These are phyloP conservation scores for Globisporangium radiosum DNA, from an alignment of 352 stramenopile species.

Conservation along the genomic window DNA sequence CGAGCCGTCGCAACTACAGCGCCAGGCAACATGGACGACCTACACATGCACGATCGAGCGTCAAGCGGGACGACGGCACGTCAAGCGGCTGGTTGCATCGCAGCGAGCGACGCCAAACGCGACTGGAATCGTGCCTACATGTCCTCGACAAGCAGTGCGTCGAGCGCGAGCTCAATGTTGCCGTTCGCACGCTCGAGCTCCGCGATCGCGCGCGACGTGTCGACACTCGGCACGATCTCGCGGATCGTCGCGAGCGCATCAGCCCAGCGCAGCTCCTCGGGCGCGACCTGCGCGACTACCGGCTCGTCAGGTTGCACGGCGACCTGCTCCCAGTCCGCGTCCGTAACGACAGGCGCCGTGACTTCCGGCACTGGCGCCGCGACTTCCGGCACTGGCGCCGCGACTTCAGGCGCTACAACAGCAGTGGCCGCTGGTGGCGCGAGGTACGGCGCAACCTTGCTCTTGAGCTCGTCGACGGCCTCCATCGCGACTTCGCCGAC, in stretches of 20 bases:
- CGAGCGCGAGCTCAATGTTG: slow-evolving; percentile 71
- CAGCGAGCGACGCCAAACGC: too few species aligned
- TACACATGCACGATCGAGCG: too few species aligned
- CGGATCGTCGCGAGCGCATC: slow-evolving; percentile 54
- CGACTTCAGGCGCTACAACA: neutral
- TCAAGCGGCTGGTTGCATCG: too few species aligned
- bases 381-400: slow-evolving; percentile 7
- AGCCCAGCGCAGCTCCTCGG: slow-evolving; percentile 72
- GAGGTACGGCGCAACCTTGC: slow-evolving; percentile 19
- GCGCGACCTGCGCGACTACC: slow-evolving; percentile 1
- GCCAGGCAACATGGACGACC: neutral
- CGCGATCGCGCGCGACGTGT: slow-evolving; percentile 40
- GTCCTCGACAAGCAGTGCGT: slow-evolving; percentile 57
- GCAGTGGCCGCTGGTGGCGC: slow-evolving; percentile 8
- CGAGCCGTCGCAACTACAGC: neutral
- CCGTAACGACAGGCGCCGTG: slow-evolving; percentile 1
- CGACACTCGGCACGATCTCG: slow-evolving; percentile 61
- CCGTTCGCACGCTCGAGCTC: slow-evolving; percentile 71
- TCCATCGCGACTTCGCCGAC: slow-evolving; percentile 11
- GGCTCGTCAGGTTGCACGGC: neutral
- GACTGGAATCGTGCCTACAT: slow-evolving; percentile 22
- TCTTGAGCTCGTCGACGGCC: slow-evolving; percentile 22
- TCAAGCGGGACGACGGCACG: too few species aligned
- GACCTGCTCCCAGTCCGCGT: slow-evolving; percentile 58
- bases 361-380: slow-evolving; percentile 7